Evolutionary conservation across 2,329 filamentous ascomycete species (phyloP).

Genomic region (Aspergillus uvarum): DNA sequence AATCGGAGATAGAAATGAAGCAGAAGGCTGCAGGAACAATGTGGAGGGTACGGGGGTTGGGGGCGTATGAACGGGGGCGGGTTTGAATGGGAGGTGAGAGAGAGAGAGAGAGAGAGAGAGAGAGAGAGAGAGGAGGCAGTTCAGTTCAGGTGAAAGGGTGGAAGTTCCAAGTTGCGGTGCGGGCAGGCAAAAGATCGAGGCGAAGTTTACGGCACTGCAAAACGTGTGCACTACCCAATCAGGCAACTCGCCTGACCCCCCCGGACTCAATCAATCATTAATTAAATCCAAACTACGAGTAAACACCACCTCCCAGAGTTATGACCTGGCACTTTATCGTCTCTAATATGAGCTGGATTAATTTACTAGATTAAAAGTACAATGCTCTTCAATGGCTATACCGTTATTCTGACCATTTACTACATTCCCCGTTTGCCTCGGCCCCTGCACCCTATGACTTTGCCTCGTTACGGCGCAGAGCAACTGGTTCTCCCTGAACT

Average conservation of each 20-base stretch:
- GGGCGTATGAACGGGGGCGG: neutral
- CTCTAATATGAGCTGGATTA: too few relatives aligned
- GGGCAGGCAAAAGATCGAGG: neutral
- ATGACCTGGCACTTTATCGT: too few relatives aligned
- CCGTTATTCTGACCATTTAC: neutral
- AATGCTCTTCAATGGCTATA: too few relatives aligned
- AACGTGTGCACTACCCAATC: conserved; percentile 16
- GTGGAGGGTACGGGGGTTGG: neutral
- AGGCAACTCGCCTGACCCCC: conserved; percentile 11
- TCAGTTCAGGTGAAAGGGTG: neutral
- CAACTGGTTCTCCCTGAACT: neutral
- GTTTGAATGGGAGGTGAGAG: neutral
- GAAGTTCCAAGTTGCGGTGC: neutral
- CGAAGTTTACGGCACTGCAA: conserved; percentile 1
- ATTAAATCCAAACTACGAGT: neutral
- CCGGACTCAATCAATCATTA: neutral
- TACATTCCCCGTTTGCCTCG: neutral
- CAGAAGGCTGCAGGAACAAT: neutral
- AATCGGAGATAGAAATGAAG: neutral
- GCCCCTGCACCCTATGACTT: neutral
- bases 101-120: neutral
- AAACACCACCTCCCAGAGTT: too few relatives aligned
- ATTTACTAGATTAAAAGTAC: too few relatives aligned
- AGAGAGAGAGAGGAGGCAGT: neutral
- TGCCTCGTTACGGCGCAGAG: neutral